Evolutionary conservation across 2,329 filamentous ascomycete species (phyloP), one percentile per base, ranked within the genome.

Genomic region (Colletotrichum tabaci): DNA sequence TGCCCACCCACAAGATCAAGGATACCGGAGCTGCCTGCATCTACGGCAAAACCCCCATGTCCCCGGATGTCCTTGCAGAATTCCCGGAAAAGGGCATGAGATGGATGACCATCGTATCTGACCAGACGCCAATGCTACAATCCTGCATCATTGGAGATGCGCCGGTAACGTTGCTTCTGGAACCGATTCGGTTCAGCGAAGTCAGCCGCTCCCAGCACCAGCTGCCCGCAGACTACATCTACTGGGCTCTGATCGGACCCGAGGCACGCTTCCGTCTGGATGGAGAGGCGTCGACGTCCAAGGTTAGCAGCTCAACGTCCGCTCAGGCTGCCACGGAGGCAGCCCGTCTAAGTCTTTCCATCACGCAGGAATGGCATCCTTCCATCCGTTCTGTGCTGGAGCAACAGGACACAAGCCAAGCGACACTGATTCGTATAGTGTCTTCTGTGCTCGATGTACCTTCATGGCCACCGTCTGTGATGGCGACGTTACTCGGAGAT

Each of bases 351-450:
- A 67, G 57, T 16, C 13, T 67, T 38, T 18, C 57, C 38, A 53
- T 92, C 0, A 87, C 88, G 0, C 77, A 80, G 18, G 64, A 67
- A 47, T 67, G 64, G 64, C 84, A 90, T 76, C 82, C 86, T 15
- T 83, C 85, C 3, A 79, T 92, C 56, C 86, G 83, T 76, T 84
- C 88, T 1, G 78, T 92, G 0, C 87, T 92, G 70, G 88, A 91
- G 7, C 75, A 90, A 46, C 91, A 91, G 87, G 77, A 81, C 6
- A 87, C 86, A 66, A 73, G 79, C 0, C 88, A 92, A 73, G 87
- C 90, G 0, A 89, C 90, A 0, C 92, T 92, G 74, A 91, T 89
- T 88, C 92, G 91, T 75, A 91, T 92, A 58, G 91, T 89, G 2
- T 91, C 88, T 74, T 91, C 89, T 0, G 86, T 84, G 0, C 90